Conservation (phyloP, 2,329 filamentous ascomycete genomes). For the Aspergillus neoniger region DNA sequence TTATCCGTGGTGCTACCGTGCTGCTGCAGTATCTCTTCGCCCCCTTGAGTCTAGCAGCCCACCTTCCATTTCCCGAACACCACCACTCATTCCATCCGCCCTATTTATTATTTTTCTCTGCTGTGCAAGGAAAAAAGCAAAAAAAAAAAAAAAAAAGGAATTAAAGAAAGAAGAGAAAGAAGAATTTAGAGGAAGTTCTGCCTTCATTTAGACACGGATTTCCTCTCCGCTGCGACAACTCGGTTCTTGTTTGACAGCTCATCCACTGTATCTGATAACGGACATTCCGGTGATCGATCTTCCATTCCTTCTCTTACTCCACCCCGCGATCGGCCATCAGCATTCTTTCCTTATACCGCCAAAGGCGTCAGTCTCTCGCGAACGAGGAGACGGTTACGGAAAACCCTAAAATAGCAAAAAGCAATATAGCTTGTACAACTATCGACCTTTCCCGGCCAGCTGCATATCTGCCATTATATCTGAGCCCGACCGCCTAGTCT, state of each 20-base stretch:
- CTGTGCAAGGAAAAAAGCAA: slow-evolving; percentile 29
- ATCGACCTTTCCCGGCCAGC: slow-evolving; percentile 6
- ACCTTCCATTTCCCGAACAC: slow-evolving; percentile 12
- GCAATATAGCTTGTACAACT: slow-evolving; percentile 14
- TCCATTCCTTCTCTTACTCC: slow-evolving; percentile 34
- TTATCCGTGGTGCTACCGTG: slow-evolving; percentile 20
- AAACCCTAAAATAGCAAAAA: slow-evolving; percentile 19
- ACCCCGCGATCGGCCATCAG: slow-evolving; percentile 32
- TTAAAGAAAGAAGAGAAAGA: neutral
- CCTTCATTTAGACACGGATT: slow-evolving; percentile 24
- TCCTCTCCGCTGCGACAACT: slow-evolving; percentile 8
- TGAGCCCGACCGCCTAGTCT: slow-evolving; percentile 2
- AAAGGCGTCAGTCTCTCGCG: slow-evolving; percentile 13
- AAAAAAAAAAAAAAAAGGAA: no score
- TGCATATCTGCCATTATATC: slow-evolving; percentile 14
- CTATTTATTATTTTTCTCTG: slow-evolving; percentile 22
- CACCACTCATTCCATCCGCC: slow-evolving; percentile 6
- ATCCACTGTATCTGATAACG: slow-evolving; percentile 28
- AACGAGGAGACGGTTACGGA: slow-evolving; percentile 12
- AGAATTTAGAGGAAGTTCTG: slow-evolving; percentile 16
- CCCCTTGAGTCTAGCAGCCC: slow-evolving; percentile 29
- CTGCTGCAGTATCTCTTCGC: slow-evolving; percentile 19
- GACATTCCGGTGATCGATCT: slow-evolving; percentile 33
- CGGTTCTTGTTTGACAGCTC: neutral
- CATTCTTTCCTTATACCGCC: slow-evolving; percentile 23